phyloP scores from a whole-genome alignment of 345 rosid species.

The Melaleuca alternifolia region DNA sequence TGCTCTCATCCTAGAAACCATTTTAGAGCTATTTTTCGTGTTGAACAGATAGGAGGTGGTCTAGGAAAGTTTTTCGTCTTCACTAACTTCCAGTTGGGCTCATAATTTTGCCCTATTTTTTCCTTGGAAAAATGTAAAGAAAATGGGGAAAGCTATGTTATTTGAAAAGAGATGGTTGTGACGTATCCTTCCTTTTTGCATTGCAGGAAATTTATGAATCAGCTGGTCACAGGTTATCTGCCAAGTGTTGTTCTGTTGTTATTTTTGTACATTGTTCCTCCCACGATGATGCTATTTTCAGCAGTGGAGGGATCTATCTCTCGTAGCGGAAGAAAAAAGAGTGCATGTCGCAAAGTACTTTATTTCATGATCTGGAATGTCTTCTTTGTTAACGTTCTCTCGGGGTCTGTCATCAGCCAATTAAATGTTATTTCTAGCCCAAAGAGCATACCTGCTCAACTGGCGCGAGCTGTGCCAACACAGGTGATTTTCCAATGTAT shows the following conservation, averaged over 20 bases:
- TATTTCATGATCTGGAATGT: conserved; percentile 95
- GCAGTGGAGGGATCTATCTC: conserved; percentile 68
- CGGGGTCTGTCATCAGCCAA: conserved; percentile 63
- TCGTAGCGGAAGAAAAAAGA: conserved; percentile 68
- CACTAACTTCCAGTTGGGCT: not conserved
- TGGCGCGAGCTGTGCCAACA: conserved; percentile 65
- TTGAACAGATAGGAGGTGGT: not conserved
- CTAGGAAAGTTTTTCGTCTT: not conserved
- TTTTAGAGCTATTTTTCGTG: not conserved
- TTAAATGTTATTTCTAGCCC: conserved; percentile 46
- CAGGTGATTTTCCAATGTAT: conserved; percentile 36
- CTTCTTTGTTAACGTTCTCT: conserved; percentile 72
- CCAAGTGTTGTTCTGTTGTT: conserved; percentile 82
- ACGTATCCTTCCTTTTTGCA: not conserved
- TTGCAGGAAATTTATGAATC: conserved; percentile 21
- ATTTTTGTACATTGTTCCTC: conserved; percentile 69
- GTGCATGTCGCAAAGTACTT: conserved; percentile 70
- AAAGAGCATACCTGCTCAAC: conserved; percentile 46
- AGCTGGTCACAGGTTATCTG: conserved; percentile 79
- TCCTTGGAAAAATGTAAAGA: not conserved
- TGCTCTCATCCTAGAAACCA: not conserved
- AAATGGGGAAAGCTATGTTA: not conserved
- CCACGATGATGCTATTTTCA: conserved; percentile 82
- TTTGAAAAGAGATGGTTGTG: not conserved
- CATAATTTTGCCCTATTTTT: not conserved